A percentile compares a stretch with the other conserved stretches of the same genome.
phyloP scores from a whole-genome alignment of 179 eudicot genomes.

The Camellia oleifera region DNA sequence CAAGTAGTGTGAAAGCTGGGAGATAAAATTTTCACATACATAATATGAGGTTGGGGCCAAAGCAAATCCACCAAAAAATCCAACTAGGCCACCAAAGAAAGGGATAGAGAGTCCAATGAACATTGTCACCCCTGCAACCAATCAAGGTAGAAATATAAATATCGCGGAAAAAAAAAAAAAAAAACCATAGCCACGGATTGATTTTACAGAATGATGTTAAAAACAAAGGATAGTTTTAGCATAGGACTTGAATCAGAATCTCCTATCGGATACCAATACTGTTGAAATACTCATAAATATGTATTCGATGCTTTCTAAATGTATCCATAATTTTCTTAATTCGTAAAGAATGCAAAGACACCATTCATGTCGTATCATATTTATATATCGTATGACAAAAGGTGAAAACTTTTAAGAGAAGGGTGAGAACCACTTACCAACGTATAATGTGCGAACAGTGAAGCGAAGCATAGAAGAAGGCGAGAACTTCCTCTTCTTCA shows the following conservation, averaged over 20 bases:
- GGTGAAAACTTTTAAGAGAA: too few relatives aligned
- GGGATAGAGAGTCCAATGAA: conserved; percentile 58
- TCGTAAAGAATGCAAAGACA: too few relatives aligned
- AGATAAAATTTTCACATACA: conserved; percentile 28
- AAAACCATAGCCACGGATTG: neutral
- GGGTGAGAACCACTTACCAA: conserved; percentile 36
- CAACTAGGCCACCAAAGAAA: conserved; percentile 73
- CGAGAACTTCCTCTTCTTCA: conserved; percentile 41
- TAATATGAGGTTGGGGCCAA: conserved; percentile 69
- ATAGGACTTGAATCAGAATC: too few relatives aligned
- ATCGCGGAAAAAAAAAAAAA: neutral
- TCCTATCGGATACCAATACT: too few relatives aligned
- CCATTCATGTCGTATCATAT: too few relatives aligned
- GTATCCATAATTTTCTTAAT: too few relatives aligned
- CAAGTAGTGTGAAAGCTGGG: neutral
- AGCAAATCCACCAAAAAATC: conserved; percentile 78
- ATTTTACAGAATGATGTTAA: too few relatives aligned
- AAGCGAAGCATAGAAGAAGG: conserved; percentile 49
- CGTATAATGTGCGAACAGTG: conserved; percentile 49
- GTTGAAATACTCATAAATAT: too few relatives aligned
- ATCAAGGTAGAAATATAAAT: neutral
- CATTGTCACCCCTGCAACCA: conserved; percentile 49
- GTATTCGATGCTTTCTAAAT: too few relatives aligned
- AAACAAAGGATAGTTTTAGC: too few relatives aligned
- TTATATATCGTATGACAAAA: too few relatives aligned